Conservation (phyloP, 2,329 filamentous ascomycete species). For the Ceratocystis cubensis region DNA sequence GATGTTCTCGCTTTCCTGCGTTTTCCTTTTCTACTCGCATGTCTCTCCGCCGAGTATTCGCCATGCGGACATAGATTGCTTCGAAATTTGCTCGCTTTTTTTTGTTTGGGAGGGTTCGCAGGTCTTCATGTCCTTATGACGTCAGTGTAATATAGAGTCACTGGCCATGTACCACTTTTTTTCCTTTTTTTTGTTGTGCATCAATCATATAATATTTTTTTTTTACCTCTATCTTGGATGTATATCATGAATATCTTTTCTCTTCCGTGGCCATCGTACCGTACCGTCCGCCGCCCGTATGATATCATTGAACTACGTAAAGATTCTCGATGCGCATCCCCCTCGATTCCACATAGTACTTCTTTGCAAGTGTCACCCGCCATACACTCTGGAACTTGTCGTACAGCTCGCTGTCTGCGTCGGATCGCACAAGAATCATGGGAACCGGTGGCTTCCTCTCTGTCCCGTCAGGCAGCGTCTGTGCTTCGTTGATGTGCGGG, state of each 20-base stretch:
- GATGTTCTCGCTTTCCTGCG: not conserved
- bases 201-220: not conserved
- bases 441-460: conserved; percentile 59
- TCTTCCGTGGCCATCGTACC: not conserved
- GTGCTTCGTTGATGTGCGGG: conserved; percentile 63
- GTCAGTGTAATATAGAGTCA: conserved; percentile 8
- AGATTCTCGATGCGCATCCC: conserved; percentile 63
- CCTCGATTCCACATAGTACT: conserved; percentile 71
- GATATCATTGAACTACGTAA: conserved; percentile 36
- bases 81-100: not conserved
- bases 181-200: not conserved
- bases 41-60: not conserved
- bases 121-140: not conserved
- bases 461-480: conserved; percentile 58
- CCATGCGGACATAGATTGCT: not conserved
- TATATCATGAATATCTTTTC: not conserved
- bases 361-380: conserved; percentile 60
- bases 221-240: not conserved
- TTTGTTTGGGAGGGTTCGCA: not conserved
- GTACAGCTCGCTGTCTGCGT: conserved; percentile 49
- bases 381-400: conserved; percentile 48
- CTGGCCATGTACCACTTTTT: not conserved
- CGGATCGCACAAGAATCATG: conserved; percentile 69
- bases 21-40: not conserved
- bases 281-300: not conserved